Evolutionary conservation across 805 yeast genomes (phyloP).

Genomic region (Citeromyces nyonsensis): DNA sequence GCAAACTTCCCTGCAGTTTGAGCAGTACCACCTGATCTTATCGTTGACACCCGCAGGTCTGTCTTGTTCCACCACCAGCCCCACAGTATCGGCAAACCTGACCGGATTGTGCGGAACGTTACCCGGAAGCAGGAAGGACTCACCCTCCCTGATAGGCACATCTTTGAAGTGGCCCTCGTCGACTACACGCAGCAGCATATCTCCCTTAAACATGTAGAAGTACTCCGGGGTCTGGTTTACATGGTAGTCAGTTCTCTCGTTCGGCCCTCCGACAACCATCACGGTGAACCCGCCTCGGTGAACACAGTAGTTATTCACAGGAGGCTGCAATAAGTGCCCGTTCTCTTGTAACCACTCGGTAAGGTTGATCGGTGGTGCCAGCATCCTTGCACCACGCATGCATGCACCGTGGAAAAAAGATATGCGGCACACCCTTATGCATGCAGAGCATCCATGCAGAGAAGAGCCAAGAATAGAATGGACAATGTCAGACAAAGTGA

Average conservation of each 20-base stretch:
- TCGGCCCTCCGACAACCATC: constrained; percentile 94
- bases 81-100: constrained; percentile 72
- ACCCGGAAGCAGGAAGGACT: constrained; percentile 74
- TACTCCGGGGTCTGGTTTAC: constrained; percentile 91
- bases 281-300: constrained; percentile 89
- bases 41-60: constrained; percentile 63
- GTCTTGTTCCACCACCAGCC: constrained; percentile 86
- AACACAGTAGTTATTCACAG: constrained; percentile 81
- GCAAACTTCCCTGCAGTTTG: constrained; percentile 46
- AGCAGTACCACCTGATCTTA: constrained; percentile 79
- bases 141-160: constrained; percentile 68
- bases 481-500: no score
- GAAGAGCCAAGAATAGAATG: no score
- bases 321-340: constrained; percentile 66
- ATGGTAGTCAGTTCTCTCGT: constrained; percentile 86
- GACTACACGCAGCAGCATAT: constrained; percentile 73
- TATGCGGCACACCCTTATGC: no score
- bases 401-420: neutral
- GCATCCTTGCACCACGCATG: constrained; percentile 17
- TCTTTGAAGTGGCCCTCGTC: constrained; percentile 67
- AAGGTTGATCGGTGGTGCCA: constrained; percentile 60
- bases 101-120: constrained; percentile 86
- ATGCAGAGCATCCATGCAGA: no score
- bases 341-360: constrained; percentile 73
- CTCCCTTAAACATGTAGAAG: constrained; percentile 79